Evolutionary conservation across 176 grass and related monocot genomes (phyloP).

Genomic region (Pontederia crassipes): DNA sequence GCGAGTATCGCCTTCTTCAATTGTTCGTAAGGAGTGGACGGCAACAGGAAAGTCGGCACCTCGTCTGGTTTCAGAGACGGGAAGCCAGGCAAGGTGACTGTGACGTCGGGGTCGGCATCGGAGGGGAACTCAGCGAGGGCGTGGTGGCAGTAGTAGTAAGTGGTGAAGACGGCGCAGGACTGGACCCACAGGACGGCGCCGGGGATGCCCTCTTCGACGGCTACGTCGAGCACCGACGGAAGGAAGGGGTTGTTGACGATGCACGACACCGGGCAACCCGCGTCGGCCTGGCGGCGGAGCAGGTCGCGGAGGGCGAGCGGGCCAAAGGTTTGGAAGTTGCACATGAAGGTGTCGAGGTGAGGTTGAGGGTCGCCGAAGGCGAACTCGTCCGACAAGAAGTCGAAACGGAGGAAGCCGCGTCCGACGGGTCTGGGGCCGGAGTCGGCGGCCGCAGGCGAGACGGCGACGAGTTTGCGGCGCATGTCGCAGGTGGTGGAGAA

Average conservation of each 20-base stretch:
- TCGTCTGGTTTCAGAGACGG: constrained; percentile 39
- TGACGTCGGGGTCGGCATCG: constrained; percentile 27
- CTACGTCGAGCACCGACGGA: constrained; percentile 45
- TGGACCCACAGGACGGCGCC: constrained; percentile 76
- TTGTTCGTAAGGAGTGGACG: constrained; percentile 36
- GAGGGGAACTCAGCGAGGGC: constrained; percentile 32
- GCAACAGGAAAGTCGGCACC: constrained; percentile 66
- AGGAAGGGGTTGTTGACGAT: constrained; percentile 62
- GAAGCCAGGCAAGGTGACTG: constrained; percentile 33
- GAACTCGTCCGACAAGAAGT: constrained; percentile 40
- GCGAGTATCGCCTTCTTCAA: constrained; percentile 30
- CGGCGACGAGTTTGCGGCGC: constrained; percentile 25
- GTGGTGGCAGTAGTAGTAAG: constrained; percentile 58
- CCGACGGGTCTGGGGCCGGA: constrained; percentile 30
- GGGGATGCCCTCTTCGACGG: constrained; percentile 41
- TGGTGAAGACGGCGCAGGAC: constrained; percentile 61
- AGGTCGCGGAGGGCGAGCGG: constrained; percentile 21
- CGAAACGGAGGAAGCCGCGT: constrained; percentile 48
- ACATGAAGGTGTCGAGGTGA: constrained; percentile 22
- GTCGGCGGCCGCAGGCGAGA: constrained; percentile 6
- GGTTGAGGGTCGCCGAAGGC: constrained; percentile 1
- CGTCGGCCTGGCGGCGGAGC: constrained; percentile 29
- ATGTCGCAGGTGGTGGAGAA: constrained; percentile 33
- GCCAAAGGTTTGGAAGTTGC: constrained; percentile 22
- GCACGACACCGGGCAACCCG: constrained; percentile 49